Evolutionary conservation across 177 flowering plant species (phyloP).

Genomic region (Vitis hybrid): DNA sequence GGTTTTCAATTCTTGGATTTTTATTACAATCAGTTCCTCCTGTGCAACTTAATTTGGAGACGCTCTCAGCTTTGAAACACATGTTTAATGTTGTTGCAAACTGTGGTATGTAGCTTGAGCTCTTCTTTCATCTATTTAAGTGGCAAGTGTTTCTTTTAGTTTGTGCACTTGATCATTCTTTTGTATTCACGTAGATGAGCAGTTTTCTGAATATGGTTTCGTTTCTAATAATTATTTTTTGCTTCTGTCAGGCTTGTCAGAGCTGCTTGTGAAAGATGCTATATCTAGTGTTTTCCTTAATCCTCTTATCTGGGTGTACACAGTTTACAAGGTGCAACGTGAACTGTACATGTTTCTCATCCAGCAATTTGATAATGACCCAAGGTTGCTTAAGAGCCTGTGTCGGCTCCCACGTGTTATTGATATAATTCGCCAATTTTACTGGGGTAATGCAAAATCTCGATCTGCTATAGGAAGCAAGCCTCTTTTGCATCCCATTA

Average conservation of each 20-base stretch:
- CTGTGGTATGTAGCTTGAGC: slow-evolving; percentile 52
- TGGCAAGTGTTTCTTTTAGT: background rate
- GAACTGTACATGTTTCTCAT: slow-evolving; percentile 93
- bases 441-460: slow-evolving; percentile 65
- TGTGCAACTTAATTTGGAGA: slow-evolving; percentile 81
- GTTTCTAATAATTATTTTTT: slow-evolving; percentile 1
- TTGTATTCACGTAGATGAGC: background rate
- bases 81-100: slow-evolving; percentile 68
- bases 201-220: background rate
- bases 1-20: slow-evolving; percentile 84
- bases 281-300: slow-evolving; percentile 79
- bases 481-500: slow-evolving; percentile 60
- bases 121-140: background rate
- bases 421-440: slow-evolving; percentile 76
- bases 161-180: background rate
- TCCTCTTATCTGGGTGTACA: slow-evolving; percentile 84
- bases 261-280: slow-evolving; percentile 78
- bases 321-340: slow-evolving; percentile 81
- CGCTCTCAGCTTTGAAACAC: slow-evolving; percentile 80
- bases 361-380: slow-evolving; percentile 89
- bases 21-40: slow-evolving; percentile 84
- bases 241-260: slow-evolving; percentile 62
- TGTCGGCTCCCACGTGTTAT: slow-evolving; percentile 83
- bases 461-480: slow-evolving; percentile 55
- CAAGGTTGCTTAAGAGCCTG: slow-evolving; percentile 63